A percentile compares a stretch with the other conserved stretches of the same genome.
phyloP scores from a whole-genome alignment of 495 filamentous ascomycete genomes.

The Recurvomyces mirabilis region DNA sequence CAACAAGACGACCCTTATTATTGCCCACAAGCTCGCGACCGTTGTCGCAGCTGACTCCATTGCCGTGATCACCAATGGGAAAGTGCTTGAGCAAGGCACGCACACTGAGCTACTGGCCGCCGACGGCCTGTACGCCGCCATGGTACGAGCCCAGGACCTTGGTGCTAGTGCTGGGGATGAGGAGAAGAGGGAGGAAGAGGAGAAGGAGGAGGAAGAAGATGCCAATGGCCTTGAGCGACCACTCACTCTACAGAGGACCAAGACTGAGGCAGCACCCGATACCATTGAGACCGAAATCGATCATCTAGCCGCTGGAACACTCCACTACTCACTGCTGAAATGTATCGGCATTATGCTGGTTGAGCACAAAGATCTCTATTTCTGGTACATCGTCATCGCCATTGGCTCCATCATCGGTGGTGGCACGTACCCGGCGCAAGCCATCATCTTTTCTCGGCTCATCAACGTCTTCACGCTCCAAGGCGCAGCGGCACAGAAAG shows the following conservation, averaged over 20 bases:
- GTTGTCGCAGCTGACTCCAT: conserved; percentile 26
- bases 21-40: conserved; percentile 27
- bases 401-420: conserved; percentile 14
- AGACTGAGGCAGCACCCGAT: conserved; percentile 10
- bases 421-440: conserved; percentile 27
- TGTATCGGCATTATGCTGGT: conserved; percentile 10
- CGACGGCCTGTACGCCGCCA: conserved; percentile 20
- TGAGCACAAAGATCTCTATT: conserved; percentile 10
- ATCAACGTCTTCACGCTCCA: conserved; percentile 21
- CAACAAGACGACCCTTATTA: conserved; percentile 24
- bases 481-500: conserved; percentile 3
- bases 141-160: conserved; percentile 23
- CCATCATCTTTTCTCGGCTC: conserved; percentile 26
- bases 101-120: conserved; percentile 20
- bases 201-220: conserved; percentile 8
- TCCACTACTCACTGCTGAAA: conserved; percentile 9
- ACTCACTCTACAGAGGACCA: conserved; percentile 8
- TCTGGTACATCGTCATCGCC: conserved; percentile 8
- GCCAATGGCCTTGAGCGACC: conserved; percentile 5
- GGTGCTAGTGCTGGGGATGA: neutral
- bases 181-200: conserved; percentile 1
- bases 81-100: conserved; percentile 24
- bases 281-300: conserved; percentile 2
- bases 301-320: conserved; percentile 8
- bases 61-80: conserved; percentile 22